A percentile compares a stretch with the other conserved stretches of the same genome.
Conservation (phyloP, 2,329 filamentous ascomycete genomes). For the Aspergillus jensenii region DNA sequence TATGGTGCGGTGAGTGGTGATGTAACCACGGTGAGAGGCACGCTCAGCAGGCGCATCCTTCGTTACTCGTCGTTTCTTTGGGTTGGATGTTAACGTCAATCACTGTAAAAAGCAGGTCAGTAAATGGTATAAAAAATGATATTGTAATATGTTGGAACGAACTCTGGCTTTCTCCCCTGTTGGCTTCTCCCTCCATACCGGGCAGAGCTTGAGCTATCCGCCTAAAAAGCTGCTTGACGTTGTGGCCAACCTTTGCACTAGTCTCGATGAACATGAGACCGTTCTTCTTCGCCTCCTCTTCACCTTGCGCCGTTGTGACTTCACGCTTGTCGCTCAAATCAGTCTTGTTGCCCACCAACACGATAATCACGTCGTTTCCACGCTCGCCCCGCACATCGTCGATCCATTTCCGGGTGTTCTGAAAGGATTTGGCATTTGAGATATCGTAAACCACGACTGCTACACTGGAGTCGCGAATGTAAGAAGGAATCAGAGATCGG, state of each 20-base stretch:
- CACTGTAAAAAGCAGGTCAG: slow-evolving; percentile 57
- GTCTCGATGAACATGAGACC: slow-evolving; percentile 99
- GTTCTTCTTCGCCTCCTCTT: slow-evolving; percentile 97
- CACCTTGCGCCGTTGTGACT: slow-evolving; percentile 92
- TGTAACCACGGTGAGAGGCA: slow-evolving; percentile 12
- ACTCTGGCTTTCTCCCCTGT: slow-evolving; percentile 78
- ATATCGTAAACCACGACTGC: slow-evolving; percentile 99
- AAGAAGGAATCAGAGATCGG: slow-evolving; percentile 93
- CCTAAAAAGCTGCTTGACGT: slow-evolving; percentile 96
- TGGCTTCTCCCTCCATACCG: slow-evolving; percentile 91
- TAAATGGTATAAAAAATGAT: not conserved
- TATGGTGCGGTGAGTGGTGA: slow-evolving; percentile 9
- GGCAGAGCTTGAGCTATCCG: slow-evolving; percentile 97
- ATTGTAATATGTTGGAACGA: slow-evolving; percentile 40
- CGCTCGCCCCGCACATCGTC: slow-evolving; percentile 96
- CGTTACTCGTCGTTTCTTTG: slow-evolving; percentile 65
- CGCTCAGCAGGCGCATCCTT: slow-evolving; percentile 66
- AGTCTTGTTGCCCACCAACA: slow-evolving; percentile 98
- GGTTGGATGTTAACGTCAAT: slow-evolving; percentile 89
- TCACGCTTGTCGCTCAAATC: slow-evolving; percentile 98
- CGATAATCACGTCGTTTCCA: slow-evolving; percentile 98
- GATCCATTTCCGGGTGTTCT: slow-evolving; percentile 99
- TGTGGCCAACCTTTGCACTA: slow-evolving; percentile 94
- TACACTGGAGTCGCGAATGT: slow-evolving; percentile 96
- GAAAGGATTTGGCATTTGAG: slow-evolving; percentile 94